phyloP scores from a whole-genome alignment of 1,284 basidiomycete species.

The Papiliotrema nemorosa region DNA sequence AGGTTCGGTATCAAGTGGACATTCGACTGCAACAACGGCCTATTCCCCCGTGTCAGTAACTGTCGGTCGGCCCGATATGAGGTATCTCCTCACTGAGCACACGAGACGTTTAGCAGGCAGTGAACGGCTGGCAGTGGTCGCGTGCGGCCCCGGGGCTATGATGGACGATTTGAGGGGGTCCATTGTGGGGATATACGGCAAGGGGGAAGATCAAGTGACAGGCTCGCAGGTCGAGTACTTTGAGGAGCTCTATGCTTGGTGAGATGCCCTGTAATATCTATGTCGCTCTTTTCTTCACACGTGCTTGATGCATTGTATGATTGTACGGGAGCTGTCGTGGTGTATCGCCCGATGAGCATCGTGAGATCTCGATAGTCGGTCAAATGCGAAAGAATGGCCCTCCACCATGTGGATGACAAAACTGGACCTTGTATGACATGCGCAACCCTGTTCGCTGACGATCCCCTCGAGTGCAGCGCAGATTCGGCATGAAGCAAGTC shows the following conservation, averaged over 20 bases:
- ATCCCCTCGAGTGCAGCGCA: no score
- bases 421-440: no score
- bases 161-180: slow-evolving; percentile 30
- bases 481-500: no score
- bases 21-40: neutral
- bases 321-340: no score
- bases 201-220: slow-evolving; percentile 11
- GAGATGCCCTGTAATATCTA: no score
- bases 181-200: slow-evolving; percentile 19
- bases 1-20: neutral
- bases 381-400: no score
- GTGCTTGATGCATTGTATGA: no score
- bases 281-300: no score
- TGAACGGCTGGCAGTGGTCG: slow-evolving; percentile 24
- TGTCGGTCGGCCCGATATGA: slow-evolving; percentile 23
- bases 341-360: no score
- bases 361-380: no score
- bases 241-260: slow-evolving; percentile 34
- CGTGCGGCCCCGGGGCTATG: slow-evolving; percentile 34
- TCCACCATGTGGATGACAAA: no score
- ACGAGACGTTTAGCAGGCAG: slow-evolving; percentile 8
- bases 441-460: no score
- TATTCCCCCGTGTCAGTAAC: neutral
- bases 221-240: slow-evolving; percentile 26
- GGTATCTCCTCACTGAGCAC: slow-evolving; percentile 8